Conservation (phyloP, 2,329 filamentous ascomycete species). For the Hymenoscyphus infarciens region DNA sequence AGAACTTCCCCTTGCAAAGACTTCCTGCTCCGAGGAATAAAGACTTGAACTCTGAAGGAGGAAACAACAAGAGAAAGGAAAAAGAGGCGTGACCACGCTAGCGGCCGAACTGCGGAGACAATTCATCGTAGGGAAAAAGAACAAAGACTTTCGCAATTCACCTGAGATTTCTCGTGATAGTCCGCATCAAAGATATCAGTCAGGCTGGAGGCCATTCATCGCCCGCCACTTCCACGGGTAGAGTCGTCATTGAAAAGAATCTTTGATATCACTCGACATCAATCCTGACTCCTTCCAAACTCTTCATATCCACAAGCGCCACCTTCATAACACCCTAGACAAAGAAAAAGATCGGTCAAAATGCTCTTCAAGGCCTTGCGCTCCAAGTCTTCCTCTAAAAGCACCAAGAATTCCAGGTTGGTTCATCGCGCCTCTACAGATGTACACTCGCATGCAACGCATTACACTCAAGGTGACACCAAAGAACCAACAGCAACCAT, state of each 20-base stretch:
- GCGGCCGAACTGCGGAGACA: conserved; percentile 4
- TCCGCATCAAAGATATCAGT: conserved; percentile 5
- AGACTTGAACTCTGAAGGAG: neutral
- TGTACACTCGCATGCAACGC: conserved; percentile 12
- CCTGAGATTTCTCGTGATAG: conserved; percentile 4
- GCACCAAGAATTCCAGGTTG: conserved; percentile 13
- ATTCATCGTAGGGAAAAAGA: conserved; percentile 1
- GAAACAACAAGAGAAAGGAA: neutral
- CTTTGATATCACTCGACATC: conserved; percentile 7
- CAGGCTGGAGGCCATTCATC: neutral
- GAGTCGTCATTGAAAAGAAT: neutral
- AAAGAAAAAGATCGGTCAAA: conserved; percentile 7
- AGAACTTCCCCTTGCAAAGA: neutral
- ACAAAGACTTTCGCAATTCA: conserved; percentile 2
- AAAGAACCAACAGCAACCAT: neutral
- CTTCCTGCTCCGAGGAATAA: neutral
- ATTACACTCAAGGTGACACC: conserved; percentile 2
- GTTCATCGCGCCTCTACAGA: neutral
- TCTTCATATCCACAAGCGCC: conserved; percentile 8
- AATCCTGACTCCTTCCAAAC: conserved; percentile 9
- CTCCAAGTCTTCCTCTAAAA: conserved; percentile 24
- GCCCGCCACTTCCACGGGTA: neutral
- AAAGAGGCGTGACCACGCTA: neutral
- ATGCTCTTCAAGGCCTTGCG: conserved; percentile 28
- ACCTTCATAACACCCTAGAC: neutral